Evolutionary conservation across 176 grass and related monocot species (phyloP), one percentile per base, ranked within the genome.

Genomic region (Tillandsia leiboldiana): DNA sequence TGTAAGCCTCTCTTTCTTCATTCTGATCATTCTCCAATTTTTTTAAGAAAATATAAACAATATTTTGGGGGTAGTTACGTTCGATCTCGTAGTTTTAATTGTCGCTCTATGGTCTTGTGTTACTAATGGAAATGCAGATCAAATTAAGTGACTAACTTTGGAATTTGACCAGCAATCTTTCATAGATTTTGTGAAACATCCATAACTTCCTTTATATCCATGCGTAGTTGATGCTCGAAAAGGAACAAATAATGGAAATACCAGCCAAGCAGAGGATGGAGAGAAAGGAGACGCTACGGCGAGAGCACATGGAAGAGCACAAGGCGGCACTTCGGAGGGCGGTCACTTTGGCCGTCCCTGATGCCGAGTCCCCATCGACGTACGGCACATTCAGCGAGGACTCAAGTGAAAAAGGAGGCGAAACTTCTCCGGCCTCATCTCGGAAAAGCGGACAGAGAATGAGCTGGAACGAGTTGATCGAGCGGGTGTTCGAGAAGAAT

Each of bases 391-490:
- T 97, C 29, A 66, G 77, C 3, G 63, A 75, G 1, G 50, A 68
- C 2, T 51, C n/a, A 28, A 15, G 12, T 10, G 29, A 71, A 57
- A 78, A 75, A 68, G 80, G 87, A 56, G 72, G 88, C 17, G 81
- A 84, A 68, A 73, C 64, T 51, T 91, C 80, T 63, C 70, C 74
- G 1, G 24, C 62, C 49, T 54, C 65, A 3, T 66, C 84, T 0
- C 48, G 63, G 0, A 63, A 75, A 75, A 20, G 47, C 2, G 78
- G 77, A 76, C 88, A 87, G 66, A 76, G 84, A 51, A 85, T 91
- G 65, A 96, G 63, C 79, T 96, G 92, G 92, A 75, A 87, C 8
- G 88, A 96, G 50, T 84, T 96, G 27, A 88, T 96, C 51, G 88
- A 96, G 59, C 80, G 73, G 51, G 80, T 96, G 50, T 87, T 96